phyloP scores from a whole-genome alignment of 2,329 filamentous ascomycete genomes.

The Mollisia scopiformis region DNA sequence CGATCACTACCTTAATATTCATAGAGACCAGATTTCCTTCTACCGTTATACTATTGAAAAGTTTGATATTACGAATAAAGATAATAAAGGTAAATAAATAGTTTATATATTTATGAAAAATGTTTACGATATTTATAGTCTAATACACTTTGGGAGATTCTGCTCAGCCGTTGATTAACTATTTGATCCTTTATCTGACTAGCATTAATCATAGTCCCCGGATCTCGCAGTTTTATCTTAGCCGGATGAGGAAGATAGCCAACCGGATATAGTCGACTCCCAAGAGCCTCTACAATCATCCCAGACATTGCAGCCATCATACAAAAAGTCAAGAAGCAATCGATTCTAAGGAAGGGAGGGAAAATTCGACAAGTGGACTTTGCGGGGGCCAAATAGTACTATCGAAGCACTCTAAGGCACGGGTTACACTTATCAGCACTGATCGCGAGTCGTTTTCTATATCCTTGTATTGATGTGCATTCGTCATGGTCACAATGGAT shows the following conservation, averaged over 20 bases:
- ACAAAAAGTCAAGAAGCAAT: neutral
- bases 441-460: conserved; percentile 9
- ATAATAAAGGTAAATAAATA: neutral
- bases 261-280: neutral
- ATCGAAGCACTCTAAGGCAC: conserved; percentile 11
- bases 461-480: conserved; percentile 7
- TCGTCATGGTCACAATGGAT: conserved; percentile 1
- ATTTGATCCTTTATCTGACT: neutral
- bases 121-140: neutral
- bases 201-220: neutral
- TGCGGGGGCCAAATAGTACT: neutral
- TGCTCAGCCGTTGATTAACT: neutral
- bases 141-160: neutral
- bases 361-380: neutral
- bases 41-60: neutral
- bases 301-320: neutral
- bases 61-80: neutral
- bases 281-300: neutral
- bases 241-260: neutral
- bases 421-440: conserved; percentile 32
- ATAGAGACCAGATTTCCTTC: neutral
- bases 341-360: neutral
- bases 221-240: neutral
- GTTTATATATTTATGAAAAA: neutral
- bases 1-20: neutral